These are phyloP conservation scores for Kuraishia hungarica DNA, from an alignment of 805 yeast species.

Conservation along the genomic window DNA sequence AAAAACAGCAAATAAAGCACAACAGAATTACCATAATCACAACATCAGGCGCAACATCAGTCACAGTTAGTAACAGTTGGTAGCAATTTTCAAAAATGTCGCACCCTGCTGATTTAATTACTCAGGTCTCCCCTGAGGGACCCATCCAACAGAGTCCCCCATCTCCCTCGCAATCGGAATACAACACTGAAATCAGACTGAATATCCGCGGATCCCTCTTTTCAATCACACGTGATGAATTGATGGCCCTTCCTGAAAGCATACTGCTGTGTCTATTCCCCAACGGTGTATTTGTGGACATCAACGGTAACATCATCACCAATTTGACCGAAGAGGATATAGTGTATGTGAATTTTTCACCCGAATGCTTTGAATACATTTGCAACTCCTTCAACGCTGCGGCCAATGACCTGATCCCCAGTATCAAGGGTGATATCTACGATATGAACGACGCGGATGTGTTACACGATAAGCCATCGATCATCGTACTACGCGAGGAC, in stretches of 20 bases:
- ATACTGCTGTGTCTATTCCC: slow-evolving; percentile 82
- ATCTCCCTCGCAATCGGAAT: slow-evolving; percentile 27
- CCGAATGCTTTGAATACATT: slow-evolving; percentile 79
- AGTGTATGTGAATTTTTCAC: slow-evolving; percentile 80
- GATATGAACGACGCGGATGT: slow-evolving; percentile 45
- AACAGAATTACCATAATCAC: no score
- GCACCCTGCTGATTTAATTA: slow-evolving; percentile 26
- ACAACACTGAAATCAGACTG: slow-evolving; percentile 62
- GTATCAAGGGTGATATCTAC: slow-evolving; percentile 26
- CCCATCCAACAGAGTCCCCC: slow-evolving; percentile 11
- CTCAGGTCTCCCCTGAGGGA: not conserved
- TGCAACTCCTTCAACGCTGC: slow-evolving; percentile 65
- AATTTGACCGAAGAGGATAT: slow-evolving; percentile 73
- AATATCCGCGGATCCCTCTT: slow-evolving; percentile 70
- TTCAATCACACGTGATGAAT: slow-evolving; percentile 76
- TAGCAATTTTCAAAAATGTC: no score
- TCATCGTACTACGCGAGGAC: slow-evolving; percentile 89
- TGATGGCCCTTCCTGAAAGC: slow-evolving; percentile 88
- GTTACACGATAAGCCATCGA: slow-evolving; percentile 74
- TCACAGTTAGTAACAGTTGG: no score
- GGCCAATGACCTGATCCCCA: slow-evolving; percentile 37
- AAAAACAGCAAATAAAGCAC: no score
- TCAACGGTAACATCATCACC: slow-evolving; percentile 66
- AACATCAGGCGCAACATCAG: no score
- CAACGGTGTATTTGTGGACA: slow-evolving; percentile 79